Evolutionary conservation across 352 stramenopile genomes (phyloP).

Genomic region (Globisporangium okanoganense): DNA sequence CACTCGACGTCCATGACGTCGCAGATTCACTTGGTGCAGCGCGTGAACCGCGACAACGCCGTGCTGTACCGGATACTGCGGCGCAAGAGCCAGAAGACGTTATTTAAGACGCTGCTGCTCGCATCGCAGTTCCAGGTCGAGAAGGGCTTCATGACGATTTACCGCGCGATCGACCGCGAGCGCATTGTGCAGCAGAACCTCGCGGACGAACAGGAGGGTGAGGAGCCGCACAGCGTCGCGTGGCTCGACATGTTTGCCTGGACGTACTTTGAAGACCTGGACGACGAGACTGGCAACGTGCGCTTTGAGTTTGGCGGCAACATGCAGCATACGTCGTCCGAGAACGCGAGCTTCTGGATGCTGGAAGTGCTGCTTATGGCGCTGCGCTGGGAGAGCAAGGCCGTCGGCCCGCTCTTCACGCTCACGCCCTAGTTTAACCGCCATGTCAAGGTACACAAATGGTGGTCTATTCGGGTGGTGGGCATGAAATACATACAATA

Average conservation of each 20-base stretch:
- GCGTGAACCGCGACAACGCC: conserved; percentile 32
- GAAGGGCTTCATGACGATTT: conserved; percentile 31
- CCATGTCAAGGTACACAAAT: not conserved
- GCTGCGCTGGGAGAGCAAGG: conserved; percentile 13
- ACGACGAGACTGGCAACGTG: conserved; percentile 6
- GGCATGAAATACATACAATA: not conserved
- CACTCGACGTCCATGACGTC: conserved; percentile 31
- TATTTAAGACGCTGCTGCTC: conserved; percentile 35
- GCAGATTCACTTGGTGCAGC: conserved; percentile 25
- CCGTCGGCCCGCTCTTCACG: conserved; percentile 10
- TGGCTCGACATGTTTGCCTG: conserved; percentile 25
- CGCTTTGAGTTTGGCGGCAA: conserved; percentile 19
- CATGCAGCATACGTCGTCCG: conserved; percentile 14
- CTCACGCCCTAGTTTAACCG: conserved; percentile 5
- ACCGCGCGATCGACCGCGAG: conserved; percentile 24
- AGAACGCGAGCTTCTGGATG: conserved; percentile 19
- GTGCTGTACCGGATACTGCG: conserved; percentile 34
- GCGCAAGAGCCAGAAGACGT: conserved; percentile 16
- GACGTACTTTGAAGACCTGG: conserved; percentile 13
- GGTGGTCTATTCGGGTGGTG: not conserved
- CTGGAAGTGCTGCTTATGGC: conserved; percentile 18
- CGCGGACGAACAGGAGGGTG: conserved; percentile 12
- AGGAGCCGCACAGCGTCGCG: conserved; percentile 12
- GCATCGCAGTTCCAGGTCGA: conserved; percentile 33
- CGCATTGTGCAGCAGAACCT: conserved; percentile 20